Conservation (phyloP, 352 stramenopile genomes). For the Globisporangium barbulae region DNA sequence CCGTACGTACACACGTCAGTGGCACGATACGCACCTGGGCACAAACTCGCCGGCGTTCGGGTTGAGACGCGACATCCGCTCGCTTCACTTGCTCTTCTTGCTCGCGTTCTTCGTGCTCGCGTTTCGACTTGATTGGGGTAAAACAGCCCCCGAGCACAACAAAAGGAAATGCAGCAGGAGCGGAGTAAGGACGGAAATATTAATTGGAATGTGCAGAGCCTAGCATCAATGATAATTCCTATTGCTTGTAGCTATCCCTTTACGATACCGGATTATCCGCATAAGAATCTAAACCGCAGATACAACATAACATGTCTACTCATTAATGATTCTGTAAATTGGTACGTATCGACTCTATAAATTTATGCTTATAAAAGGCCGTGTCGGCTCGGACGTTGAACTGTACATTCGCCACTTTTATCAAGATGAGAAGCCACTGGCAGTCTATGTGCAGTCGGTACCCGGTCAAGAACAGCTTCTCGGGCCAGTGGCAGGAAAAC, state of each 20-base stretch:
- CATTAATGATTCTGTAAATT: neutral
- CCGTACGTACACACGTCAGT: neutral
- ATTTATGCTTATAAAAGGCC: neutral
- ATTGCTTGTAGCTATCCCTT: neutral
- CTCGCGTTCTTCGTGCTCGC: neutral
- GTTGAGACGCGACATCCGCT: slow-evolving; percentile 54
- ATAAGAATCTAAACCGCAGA: neutral
- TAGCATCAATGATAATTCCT: neutral
- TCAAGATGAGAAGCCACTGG: neutral
- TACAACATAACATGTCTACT: neutral
- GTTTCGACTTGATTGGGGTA: neutral
- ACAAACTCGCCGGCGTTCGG: slow-evolving; percentile 83
- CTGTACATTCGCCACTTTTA: neutral
- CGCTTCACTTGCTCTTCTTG: slow-evolving; percentile 1
- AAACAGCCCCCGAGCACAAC: neutral
- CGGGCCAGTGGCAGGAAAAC: slow-evolving; percentile 38
- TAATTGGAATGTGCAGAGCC: neutral
- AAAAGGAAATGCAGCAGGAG: neutral
- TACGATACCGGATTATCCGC: neutral
- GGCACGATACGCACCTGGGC: slow-evolving; percentile 40
- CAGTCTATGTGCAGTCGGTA: slow-evolving; percentile 20
- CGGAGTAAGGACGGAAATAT: neutral
- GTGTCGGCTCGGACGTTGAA: neutral
- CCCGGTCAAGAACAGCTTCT: slow-evolving; percentile 24
- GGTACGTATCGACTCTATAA: neutral